Conservation (phyloP, 441 rosid genomes). For the Bruguiera hainesii region DNA sequence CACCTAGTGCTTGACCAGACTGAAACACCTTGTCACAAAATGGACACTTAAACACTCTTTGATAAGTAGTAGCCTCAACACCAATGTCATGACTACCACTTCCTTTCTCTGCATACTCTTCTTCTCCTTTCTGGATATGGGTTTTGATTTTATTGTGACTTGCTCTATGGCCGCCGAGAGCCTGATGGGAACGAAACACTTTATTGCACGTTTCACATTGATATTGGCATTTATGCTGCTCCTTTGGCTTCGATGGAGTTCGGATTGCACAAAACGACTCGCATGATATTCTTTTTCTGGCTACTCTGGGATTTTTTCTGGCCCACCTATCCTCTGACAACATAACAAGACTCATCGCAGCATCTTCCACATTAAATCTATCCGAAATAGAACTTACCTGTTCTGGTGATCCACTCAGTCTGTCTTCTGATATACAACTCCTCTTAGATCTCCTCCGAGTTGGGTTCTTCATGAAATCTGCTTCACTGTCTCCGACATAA, state of each 20-base stretch:
- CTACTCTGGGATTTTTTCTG: neutral
- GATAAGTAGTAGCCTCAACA: neutral
- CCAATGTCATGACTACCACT: neutral
- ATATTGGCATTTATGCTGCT: slow-evolving; percentile 7
- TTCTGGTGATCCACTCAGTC: slow-evolving; percentile 17
- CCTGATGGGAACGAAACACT: slow-evolving; percentile 44
- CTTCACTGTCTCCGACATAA: slow-evolving; percentile 25
- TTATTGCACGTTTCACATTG: slow-evolving; percentile 41
- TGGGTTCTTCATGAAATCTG: slow-evolving; percentile 23
- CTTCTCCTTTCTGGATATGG: neutral
- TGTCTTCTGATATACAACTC: neutral
- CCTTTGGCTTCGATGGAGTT: neutral
- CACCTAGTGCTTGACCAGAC: slow-evolving; percentile 59
- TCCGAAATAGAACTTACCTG: slow-evolving; percentile 26
- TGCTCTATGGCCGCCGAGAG: slow-evolving; percentile 54
- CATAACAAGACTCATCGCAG: slow-evolving; percentile 43
- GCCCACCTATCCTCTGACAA: slow-evolving; percentile 26
- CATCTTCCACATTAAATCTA: slow-evolving; percentile 28
- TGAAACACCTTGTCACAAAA: slow-evolving; percentile 44
- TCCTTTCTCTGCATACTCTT: slow-evolving; percentile 5
- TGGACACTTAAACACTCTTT: slow-evolving; percentile 33
- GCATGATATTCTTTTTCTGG: neutral
- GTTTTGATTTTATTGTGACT: slow-evolving; percentile 37
- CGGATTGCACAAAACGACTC: slow-evolving; percentile 9
- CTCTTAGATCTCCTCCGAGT: slow-evolving; percentile 37